Conservation (phyloP, 2,329 filamentous ascomycete species). For the Aspergillus floridensis region DNA sequence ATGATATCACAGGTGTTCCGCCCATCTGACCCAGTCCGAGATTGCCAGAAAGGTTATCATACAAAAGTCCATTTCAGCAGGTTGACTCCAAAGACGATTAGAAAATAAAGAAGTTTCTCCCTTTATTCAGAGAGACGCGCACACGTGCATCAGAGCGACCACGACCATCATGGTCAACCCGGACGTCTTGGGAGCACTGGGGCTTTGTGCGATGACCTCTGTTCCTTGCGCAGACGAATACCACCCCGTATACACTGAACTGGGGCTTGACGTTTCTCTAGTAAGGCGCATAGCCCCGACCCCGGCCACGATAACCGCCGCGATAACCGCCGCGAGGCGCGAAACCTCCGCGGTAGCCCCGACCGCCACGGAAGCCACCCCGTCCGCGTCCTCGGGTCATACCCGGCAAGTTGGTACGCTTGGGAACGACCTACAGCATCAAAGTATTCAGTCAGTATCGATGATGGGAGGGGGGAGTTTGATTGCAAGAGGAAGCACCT, state of each 20-base stretch:
- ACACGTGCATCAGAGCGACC: neutral
- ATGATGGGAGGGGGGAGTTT: neutral
- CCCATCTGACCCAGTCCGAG: conserved; percentile 20
- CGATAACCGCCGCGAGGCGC: conserved; percentile 59
- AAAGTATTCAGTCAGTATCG: neutral
- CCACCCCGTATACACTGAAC: neutral
- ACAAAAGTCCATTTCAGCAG: conserved; percentile 28
- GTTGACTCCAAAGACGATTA: conserved; percentile 30
- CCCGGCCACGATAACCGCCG: conserved; percentile 50
- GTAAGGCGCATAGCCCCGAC: conserved; percentile 48
- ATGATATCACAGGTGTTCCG: conserved; percentile 23
- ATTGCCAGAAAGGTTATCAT: conserved; percentile 32
- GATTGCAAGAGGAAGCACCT: conserved; percentile 58
- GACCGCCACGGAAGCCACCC: conserved; percentile 53
- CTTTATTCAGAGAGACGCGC: conserved; percentile 16
- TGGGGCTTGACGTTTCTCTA: conserved; percentile 22
- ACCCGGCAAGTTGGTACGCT: conserved; percentile 93
- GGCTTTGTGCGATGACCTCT: conserved; percentile 4
- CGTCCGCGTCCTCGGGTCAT: conserved; percentile 72
- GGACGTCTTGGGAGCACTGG: conserved; percentile 5
- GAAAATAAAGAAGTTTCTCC: neutral
- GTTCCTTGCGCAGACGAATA: conserved; percentile 1
- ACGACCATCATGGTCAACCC: neutral
- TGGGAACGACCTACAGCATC: conserved; percentile 69
- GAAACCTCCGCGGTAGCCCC: conserved; percentile 50